A percentile compares a stretch with the other conserved stretches of the same genome.
These are phyloP conservation scores for Fagus crenata DNA, from an alignment of 306 rosid genomes.

Conservation along the genomic window DNA sequence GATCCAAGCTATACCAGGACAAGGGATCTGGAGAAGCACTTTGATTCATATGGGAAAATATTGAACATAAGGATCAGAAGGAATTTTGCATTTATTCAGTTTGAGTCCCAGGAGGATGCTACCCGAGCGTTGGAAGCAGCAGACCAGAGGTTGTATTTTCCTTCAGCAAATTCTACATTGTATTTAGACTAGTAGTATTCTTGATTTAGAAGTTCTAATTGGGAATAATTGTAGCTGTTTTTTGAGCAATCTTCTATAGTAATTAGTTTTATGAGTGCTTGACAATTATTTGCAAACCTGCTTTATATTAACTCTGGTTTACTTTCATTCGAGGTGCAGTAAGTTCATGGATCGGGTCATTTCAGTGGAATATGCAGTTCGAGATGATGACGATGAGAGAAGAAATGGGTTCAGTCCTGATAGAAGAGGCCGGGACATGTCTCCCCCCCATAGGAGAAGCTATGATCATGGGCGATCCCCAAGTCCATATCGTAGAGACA, in stretches of 20 bases:
- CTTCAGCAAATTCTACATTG: conserved; percentile 13
- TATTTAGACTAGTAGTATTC: neutral
- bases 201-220: neutral
- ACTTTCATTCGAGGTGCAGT: conserved; percentile 46
- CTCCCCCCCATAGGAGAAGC: conserved; percentile 67
- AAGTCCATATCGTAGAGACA: conserved; percentile 70
- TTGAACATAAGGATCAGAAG: conserved; percentile 74
- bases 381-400: conserved; percentile 76
- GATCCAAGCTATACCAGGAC: conserved; percentile 79
- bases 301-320: conserved; percentile 16
- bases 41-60: conserved; percentile 72
- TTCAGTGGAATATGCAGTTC: conserved; percentile 80
- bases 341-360: conserved; percentile 81
- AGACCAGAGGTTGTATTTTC: conserved; percentile 58
- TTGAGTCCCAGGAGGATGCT: conserved; percentile 79
- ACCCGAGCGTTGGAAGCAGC: conserved; percentile 74
- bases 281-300: neutral
- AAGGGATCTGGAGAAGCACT: conserved; percentile 84
- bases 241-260: neutral
- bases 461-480: conserved; percentile 71
- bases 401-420: conserved; percentile 77
- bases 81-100: conserved; percentile 81
- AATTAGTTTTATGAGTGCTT: neutral
- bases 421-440: conserved; percentile 62
- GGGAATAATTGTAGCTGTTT: neutral